phyloP scores from a whole-genome alignment of 805 yeast species.

The Torulaspora franciscae region DNA sequence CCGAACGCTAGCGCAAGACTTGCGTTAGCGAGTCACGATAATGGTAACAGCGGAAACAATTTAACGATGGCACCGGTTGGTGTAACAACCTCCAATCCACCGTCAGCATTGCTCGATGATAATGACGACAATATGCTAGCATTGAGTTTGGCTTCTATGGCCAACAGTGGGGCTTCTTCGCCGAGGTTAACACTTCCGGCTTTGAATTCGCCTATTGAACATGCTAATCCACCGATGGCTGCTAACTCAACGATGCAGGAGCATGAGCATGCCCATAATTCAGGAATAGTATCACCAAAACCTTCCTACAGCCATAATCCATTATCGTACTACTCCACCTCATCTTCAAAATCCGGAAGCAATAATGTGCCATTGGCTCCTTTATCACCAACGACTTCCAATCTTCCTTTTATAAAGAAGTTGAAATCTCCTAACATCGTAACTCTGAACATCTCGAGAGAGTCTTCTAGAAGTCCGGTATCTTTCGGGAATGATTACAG shows the following conservation, averaged over 20 bases:
- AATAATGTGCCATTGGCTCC: slow-evolving; percentile 14
- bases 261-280: slow-evolving; percentile 11
- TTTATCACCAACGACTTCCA: slow-evolving; percentile 22
- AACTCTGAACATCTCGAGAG: slow-evolving; percentile 33
- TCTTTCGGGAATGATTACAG: slow-evolving; percentile 24
- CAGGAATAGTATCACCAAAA: slow-evolving; percentile 21
- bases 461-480: slow-evolving; percentile 32
- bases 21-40: slow-evolving; percentile 2
- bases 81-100: slow-evolving; percentile 15
- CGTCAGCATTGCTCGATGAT: slow-evolving; percentile 27
- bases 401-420: slow-evolving; percentile 29
- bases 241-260: slow-evolving; percentile 5
- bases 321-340: slow-evolving; percentile 19
- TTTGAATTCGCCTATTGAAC: slow-evolving; percentile 27
- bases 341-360: slow-evolving; percentile 5
- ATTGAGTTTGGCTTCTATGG: slow-evolving; percentile 35
- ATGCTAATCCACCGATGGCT: slow-evolving; percentile 8
- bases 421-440: slow-evolving; percentile 34
- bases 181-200: slow-evolving; percentile 32
- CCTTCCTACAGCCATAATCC: slow-evolving; percentile 25
- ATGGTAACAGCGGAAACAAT: slow-evolving; percentile 5
- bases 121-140: slow-evolving; percentile 36
- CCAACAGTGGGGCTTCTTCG: slow-evolving; percentile 35
- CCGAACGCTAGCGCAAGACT: slow-evolving; percentile 5
- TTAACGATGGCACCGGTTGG: slow-evolving; percentile 12